Base-by-base conservation (phyloP, 495 filamentous ascomycete genomes). In the Geoglossum glabrum region DNA sequence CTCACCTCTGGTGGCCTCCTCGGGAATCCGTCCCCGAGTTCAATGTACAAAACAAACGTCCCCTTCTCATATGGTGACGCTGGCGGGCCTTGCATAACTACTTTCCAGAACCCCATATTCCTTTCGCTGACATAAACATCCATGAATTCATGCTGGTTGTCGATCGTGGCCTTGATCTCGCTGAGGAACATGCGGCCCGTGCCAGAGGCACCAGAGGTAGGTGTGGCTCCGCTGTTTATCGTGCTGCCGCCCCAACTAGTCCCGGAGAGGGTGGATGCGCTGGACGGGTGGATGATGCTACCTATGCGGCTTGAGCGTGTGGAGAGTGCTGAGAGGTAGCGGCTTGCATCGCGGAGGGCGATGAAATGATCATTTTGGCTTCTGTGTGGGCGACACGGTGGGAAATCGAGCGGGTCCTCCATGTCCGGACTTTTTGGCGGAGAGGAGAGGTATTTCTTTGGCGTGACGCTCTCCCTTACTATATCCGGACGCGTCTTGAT, bases 31-130 rank as follows among this genome's bases (percentile, higher is more conserved):
- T 0, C 15, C 40, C 55, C 49, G 1, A 52, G 15, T 2, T 52
- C 49, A 13, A 52, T 27, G 11, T 3, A 30, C 7, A 52, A 13
- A 4, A 52, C 25, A 13, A 52, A 52, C 1, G 3, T 15, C 2
- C 49, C 49, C 3, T 28, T 6, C 3, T 28, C 25, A 13, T 27
- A 52, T 6, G 49, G 25, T 1, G 25, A 15, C 3, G 1, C 49
- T 11, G 49, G 49, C 1, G 49, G 49, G 36, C 62, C 62, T 30
- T 60, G 57, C 59, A 64, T 61, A 6, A 64, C 60, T 19, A 64
- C 57, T 55, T 64, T 64, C 62, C 62, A 64, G 50, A 64, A 64
- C 7, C 52, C 52, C 57, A 64, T 64, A 49, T 64, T 60, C 8
- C 46, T 40, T 47, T 64, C 54, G 50, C 54, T 60, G 38, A 64